These are phyloP conservation scores for Kazachstania africana DNA, from an alignment of 805 yeast species.

Conservation along the genomic window DNA sequence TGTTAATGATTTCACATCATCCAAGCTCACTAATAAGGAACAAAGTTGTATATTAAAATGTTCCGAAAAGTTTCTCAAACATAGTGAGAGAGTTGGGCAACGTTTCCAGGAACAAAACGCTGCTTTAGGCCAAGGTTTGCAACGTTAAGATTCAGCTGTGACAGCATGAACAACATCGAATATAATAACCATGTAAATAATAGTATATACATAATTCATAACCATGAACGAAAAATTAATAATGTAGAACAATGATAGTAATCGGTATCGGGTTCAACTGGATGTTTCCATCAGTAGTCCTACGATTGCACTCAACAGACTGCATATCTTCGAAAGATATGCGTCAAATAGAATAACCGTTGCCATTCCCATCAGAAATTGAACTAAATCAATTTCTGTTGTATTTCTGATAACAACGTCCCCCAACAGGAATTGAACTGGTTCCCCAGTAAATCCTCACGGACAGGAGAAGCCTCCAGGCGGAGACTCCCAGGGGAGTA, in stretches of 20 bases:
- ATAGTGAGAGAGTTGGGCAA: constrained; percentile 95
- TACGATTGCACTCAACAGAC: constrained; percentile 31
- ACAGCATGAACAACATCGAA: background rate
- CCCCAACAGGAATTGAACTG: constrained; percentile 9
- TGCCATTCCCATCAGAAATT: constrained; percentile 23
- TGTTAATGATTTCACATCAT: constrained; percentile 95
- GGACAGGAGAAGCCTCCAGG: no score
- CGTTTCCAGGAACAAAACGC: constrained; percentile 98
- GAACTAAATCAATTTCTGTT: constrained; percentile 3
- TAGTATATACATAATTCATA: background rate
- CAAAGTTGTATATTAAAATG: constrained; percentile 79
- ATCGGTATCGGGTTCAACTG: constrained; percentile 29
- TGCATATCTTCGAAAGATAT: constrained; percentile 4
- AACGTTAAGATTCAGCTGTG: constrained; percentile 13
- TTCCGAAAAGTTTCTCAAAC: constrained; percentile 94
- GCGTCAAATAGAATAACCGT: constrained; percentile 11
- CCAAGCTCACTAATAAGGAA: constrained; percentile 75
- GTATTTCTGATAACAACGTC: constrained; percentile 25
- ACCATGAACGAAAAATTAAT: background rate
- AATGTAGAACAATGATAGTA: constrained; percentile 18
- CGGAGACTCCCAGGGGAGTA: no score
- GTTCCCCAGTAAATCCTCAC: constrained; percentile 17
- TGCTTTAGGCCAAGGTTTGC: constrained; percentile 61
- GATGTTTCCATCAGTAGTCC: constrained; percentile 12
- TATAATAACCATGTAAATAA: background rate